Evolutionary conservation across 1,284 basidiomycete genomes (phyloP).

Genomic region (Volvariella volvacea): DNA sequence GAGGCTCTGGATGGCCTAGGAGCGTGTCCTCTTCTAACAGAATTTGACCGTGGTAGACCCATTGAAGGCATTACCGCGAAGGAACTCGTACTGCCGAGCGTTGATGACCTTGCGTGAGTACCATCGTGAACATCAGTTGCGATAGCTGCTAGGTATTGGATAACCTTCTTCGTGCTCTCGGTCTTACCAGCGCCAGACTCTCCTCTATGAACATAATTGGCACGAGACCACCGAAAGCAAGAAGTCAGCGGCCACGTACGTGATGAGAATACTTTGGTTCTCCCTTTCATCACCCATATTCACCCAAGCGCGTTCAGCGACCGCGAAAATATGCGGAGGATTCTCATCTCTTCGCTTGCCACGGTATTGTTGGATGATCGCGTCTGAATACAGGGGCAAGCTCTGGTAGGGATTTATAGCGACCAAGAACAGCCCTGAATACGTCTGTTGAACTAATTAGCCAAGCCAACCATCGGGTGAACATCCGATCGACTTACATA

Average conservation of each 20-base stretch:
- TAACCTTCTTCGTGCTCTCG: constrained; percentile 99
- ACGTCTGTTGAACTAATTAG: too few relatives aligned
- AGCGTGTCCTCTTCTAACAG: constrained; percentile 38
- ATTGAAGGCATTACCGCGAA: constrained; percentile 43
- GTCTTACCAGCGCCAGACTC: constrained; percentile 99
- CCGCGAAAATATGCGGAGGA: constrained; percentile 95
- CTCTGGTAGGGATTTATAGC: constrained; percentile 97
- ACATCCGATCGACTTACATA: constrained; percentile 63
- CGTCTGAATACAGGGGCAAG: constrained; percentile 89
- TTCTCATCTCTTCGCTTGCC: constrained; percentile 91
- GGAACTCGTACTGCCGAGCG: constrained; percentile 37
- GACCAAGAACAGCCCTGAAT: constrained; percentile 94
- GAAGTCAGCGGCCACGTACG: constrained; percentile 55
- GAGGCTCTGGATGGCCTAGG: constrained; percentile 33
- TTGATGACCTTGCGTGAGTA: constrained; percentile 56
- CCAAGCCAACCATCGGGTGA: too few relatives aligned
- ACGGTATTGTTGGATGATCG: constrained; percentile 92
- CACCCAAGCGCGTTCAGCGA: constrained; percentile 97
- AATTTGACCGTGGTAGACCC: constrained; percentile 54
- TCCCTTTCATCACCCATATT: constrained; percentile 98
- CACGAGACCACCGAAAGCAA: constrained; percentile 4
- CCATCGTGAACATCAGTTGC: constrained; percentile 74
- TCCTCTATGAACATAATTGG: constrained; percentile 52
- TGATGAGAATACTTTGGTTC: constrained; percentile 97
- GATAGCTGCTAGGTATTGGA: constrained; percentile 97